phyloP scores from a whole-genome alignment of 164 flowering plant genomes.

The Taxillus chinensis region DNA sequence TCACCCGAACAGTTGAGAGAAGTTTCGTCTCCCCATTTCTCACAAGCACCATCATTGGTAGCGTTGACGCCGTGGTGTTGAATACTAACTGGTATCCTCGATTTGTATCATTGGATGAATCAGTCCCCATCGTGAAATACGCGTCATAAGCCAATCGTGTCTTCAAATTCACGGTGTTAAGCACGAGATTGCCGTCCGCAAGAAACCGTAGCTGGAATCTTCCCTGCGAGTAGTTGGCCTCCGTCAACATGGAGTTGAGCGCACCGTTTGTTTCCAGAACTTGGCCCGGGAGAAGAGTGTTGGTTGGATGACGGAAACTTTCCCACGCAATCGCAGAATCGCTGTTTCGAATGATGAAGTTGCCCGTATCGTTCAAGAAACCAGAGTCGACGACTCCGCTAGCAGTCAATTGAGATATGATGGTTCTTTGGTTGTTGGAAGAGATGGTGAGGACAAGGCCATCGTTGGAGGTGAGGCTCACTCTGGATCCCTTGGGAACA shows the following conservation, averaged over 20 bases:
- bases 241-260: constrained; percentile 12
- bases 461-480: constrained; percentile 11
- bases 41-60: neutral
- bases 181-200: constrained; percentile 18
- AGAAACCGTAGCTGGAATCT: constrained; percentile 10
- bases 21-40: neutral
- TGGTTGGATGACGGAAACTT: constrained; percentile 26
- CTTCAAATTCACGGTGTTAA: constrained; percentile 2
- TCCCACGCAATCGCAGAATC: constrained; percentile 17
- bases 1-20: neutral
- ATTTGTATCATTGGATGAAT: neutral
- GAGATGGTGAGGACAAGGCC: constrained; percentile 22
- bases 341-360: constrained; percentile 16
- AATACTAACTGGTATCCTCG: constrained; percentile 8
- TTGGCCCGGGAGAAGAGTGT: constrained; percentile 35
- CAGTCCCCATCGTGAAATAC: constrained; percentile 8
- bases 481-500: constrained; percentile 18
- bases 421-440: constrained; percentile 21
- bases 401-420: neutral
- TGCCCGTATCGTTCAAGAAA: constrained; percentile 28
- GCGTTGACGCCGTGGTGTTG: neutral
- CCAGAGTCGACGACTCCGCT: neutral
- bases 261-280: neutral
- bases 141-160: neutral
- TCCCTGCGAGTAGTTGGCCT: constrained; percentile 24